Evolutionary conservation across 441 rosid genomes (phyloP).

Genomic region (Pelargonium cotyledonis): DNA sequence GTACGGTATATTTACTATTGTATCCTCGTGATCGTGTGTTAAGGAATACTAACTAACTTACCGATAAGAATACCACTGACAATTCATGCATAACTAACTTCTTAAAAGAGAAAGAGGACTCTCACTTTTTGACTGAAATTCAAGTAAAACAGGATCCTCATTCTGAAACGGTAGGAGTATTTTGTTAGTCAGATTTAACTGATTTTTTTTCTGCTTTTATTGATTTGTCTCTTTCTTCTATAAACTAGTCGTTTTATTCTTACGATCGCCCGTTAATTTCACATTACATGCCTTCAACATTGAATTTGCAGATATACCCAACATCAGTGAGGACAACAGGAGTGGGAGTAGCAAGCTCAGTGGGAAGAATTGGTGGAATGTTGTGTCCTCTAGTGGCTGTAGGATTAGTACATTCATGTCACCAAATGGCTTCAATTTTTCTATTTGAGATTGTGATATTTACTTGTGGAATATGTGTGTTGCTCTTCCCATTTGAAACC

Average conservation of each 20-base stretch:
- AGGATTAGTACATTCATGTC: conserved; percentile 72
- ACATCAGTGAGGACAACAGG: conserved; percentile 84
- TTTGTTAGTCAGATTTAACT: too few species aligned
- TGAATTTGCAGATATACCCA: conserved; percentile 54
- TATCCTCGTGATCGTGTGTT: too few species aligned
- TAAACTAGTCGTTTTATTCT: not conserved
- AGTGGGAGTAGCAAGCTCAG: conserved; percentile 70
- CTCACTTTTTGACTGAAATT: too few species aligned
- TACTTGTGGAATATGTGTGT: conserved; percentile 52
- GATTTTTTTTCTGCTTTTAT: too few species aligned
- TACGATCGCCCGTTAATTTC: too few species aligned
- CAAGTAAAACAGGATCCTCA: too few species aligned
- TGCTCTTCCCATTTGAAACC: conserved; percentile 73
- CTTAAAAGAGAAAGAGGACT: too few species aligned
- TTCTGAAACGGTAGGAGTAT: too few species aligned
- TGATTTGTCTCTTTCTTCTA: not conserved
- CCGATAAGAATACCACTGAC: too few species aligned
- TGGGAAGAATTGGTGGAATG: conserved; percentile 91
- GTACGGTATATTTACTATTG: too few species aligned
- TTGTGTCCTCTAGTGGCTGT: conserved; percentile 82
- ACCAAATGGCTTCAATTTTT: conserved; percentile 51
- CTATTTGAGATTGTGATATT: conserved; percentile 55
- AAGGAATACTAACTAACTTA: too few species aligned
- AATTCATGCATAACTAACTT: too few species aligned
- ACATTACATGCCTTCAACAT: not conserved